Evolutionary conservation across 1,284 basidiomycete species (phyloP), one percentile per base, ranked within the genome.

Genomic region (Pterula multifida): DNA sequence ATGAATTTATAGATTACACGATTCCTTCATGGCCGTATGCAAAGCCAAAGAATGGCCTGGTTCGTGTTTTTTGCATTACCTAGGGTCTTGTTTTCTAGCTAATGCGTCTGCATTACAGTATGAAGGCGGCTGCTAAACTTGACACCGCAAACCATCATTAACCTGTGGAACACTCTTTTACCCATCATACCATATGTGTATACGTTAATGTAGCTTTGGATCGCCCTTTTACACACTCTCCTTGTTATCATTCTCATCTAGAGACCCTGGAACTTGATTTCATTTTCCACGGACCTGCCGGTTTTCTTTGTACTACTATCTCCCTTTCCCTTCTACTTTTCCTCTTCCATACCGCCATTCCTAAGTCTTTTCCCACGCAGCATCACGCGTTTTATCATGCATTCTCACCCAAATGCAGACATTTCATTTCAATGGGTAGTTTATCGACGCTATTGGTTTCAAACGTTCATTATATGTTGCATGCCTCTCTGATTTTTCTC

Each of bases 401-500:
- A 32, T 32, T 15, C 28, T 32, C 28, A 32, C 15, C 28, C 28
- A 32, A 15, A 32, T 15, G 15, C 28, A 15, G 15, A 32, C 28
- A 32, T 6, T 32, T 32, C 15, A 32, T 32, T 15, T 32, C 6
- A 6, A 32, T 32, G 15, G 6, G 6, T 32, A 32, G 28, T 32
- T 32, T 32, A 32, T 32, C 15, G 28, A 32, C 28, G 28, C 28
- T 32, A 32, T 32, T 15, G 28, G 28, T 6, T 32, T 15, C 28
- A 49, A 49, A 15, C 48, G 32, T 22, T 36, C 28, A 26, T 36
- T 36, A 22, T 36, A 28, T 19, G 39, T 36, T 49, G 32, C 35
- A 49, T 15, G 12, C 15, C 36, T 36, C 48, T 42, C 12, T 19
- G 32, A 39, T 36, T 36, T 49, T 19, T 36, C 13, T n/a, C 13